Conservation (phyloP, 2,329 filamentous ascomycete species). For the Sordariomycetes sp. region DNA sequence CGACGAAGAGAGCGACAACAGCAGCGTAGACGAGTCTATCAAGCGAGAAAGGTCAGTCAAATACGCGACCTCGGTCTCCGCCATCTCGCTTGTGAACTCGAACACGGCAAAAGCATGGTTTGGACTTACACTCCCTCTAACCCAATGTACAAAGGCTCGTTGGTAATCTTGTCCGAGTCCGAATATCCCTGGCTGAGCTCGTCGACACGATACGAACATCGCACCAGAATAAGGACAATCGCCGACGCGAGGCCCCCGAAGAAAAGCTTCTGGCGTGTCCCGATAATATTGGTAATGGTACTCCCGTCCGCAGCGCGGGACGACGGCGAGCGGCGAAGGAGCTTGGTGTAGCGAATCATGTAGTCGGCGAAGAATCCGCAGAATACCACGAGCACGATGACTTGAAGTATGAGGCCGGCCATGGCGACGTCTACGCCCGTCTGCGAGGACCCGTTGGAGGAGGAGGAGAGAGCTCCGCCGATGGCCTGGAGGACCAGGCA, state of each 20-base stretch:
- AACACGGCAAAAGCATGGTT: no score
- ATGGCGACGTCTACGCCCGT: conserved; percentile 25
- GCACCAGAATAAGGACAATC: conserved; percentile 48
- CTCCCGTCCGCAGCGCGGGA: background rate
- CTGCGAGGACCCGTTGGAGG: conserved; percentile 24
- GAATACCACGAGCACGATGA: conserved; percentile 43
- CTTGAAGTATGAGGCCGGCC: conserved; percentile 48
- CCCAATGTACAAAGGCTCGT: conserved; percentile 40
- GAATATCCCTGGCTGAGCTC: conserved; percentile 56
- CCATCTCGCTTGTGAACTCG: no score
- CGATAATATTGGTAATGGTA: background rate
- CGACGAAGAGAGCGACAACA: no score
- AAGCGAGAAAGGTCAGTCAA: no score
- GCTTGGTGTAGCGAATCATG: conserved; percentile 27
- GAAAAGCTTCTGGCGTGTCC: conserved; percentile 29
- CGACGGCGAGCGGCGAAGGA: background rate
- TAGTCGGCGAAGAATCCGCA: conserved; percentile 36
- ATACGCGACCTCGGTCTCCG: no score
- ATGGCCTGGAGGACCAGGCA: conserved; percentile 46
- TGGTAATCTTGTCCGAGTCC: conserved; percentile 37
- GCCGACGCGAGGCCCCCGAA: conserved; percentile 39
- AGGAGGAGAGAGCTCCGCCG: conserved; percentile 41
- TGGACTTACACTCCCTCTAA: conserved; percentile 34
- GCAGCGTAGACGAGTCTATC: no score
- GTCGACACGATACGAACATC: conserved; percentile 54